These are phyloP conservation scores for Scedosporium aurantiacum DNA, from an alignment of 2,329 filamentous ascomycete genomes.

Conservation along the genomic window DNA sequence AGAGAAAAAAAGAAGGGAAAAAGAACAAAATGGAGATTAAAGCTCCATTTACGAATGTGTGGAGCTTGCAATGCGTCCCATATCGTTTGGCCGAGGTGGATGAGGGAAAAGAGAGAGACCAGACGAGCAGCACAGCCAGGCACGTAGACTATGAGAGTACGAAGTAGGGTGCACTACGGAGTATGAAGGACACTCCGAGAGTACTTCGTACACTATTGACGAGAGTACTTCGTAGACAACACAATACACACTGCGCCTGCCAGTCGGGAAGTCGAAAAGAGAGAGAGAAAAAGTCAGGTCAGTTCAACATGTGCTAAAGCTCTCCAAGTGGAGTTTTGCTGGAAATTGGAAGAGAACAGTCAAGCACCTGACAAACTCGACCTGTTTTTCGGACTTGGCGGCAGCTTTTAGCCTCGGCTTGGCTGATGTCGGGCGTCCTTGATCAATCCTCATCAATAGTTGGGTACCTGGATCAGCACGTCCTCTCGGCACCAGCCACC, in stretches of 20 bases:
- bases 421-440: not conserved
- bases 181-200: no score
- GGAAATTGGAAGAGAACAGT: not conserved
- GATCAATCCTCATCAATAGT: not conserved
- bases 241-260: no score
- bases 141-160: no score
- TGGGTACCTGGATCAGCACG: not conserved
- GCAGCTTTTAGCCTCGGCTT: constrained; percentile 1
- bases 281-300: not conserved
- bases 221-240: no score
- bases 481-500: not conserved
- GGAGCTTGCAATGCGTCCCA: not conserved
- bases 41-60: constrained; percentile 1
- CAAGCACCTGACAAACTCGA: not conserved
- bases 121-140: not conserved
- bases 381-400: constrained; percentile 1
- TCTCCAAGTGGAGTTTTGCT: not conserved
- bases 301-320: constrained; percentile 2
- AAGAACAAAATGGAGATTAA: constrained; percentile 3
- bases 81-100: not conserved
- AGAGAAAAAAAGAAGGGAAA: not conserved
- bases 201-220: no score
- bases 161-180: not conserved
- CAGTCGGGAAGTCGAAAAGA: not conserved
- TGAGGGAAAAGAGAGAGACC: not conserved